phyloP scores from a whole-genome alignment of 2,329 filamentous ascomycete genomes.

The Colletotrichum cordylinicola region DNA sequence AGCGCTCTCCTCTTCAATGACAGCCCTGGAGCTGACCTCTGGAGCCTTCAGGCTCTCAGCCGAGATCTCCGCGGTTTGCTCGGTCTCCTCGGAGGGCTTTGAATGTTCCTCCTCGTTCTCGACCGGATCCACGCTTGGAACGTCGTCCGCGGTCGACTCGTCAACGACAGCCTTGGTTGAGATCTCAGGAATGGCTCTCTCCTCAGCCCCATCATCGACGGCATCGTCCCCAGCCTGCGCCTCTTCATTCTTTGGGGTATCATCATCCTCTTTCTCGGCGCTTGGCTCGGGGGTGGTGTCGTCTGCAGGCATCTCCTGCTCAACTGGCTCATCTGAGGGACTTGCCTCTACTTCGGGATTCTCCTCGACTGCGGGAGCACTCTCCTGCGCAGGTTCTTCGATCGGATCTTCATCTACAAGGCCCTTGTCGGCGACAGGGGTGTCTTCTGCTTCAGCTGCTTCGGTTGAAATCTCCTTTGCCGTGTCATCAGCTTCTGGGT shows the following conservation, averaged over 20 bases:
- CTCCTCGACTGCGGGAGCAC: neutral
- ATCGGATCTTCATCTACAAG: neutral
- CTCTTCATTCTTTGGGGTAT: neutral
- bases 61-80: neutral
- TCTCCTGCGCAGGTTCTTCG: neutral
- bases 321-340: neutral
- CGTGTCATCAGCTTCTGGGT: neutral
- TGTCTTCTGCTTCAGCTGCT: neutral
- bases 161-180: neutral
- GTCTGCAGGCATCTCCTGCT: neutral
- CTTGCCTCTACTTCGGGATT: neutral
- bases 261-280: slow-evolving; percentile 17
- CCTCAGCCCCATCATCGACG: neutral
- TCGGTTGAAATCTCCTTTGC: neutral
- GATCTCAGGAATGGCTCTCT: neutral
- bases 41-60: neutral
- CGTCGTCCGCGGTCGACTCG: neutral
- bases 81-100: neutral
- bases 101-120: neutral
- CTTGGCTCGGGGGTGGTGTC: neutral
- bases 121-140: neutral
- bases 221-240: neutral
- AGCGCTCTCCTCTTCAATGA: too few species aligned
- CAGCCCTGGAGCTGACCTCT: neutral
- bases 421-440: neutral